Evolutionary conservation across 352 stramenopile genomes (phyloP), one percentile per base, ranked within the genome.

Genomic region (Plasmopara muralis): DNA sequence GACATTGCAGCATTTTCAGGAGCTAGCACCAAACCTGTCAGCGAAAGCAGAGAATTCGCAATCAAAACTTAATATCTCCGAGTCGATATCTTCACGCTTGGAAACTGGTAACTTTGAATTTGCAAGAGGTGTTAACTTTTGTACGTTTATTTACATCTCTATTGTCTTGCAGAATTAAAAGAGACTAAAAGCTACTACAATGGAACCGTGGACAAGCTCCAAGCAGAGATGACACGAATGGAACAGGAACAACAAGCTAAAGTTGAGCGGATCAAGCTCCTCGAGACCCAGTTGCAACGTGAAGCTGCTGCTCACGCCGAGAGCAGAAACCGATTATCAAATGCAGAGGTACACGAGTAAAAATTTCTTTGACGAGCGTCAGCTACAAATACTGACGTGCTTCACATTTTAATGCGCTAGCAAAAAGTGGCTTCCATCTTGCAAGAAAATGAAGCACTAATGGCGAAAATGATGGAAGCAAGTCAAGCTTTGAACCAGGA

Each of bases 391-490:
- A 48, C 42, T 52, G 33, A 47, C 31, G 12, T 54, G 8, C 37
- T 41, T 0, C 4, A 43, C 31, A 12, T 50, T 5, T 15, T 44
- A 20, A 35, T 35, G 6, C 6, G 6, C 12, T 48, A 87, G 79
- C 70, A 87, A 76, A 86, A 74, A 0, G 62, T 86, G 29, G 67
- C 65, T 10, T 75, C 72, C 6, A 69, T 90, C 15, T 81, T 77
- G 2, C 75, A 88, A 44, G 53, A 86, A 14, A 87, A 90, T 33
- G 77, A 90, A 31, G 86, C 86, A 38, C 54, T 90, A 13, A 73
- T 88, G 2, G 53, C 55, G 4, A 83, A 84, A 37, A 63, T 87
- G 0, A 81, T 77, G 71, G 74, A 86, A 47, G 66, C 70, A 15
- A 85, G 69, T 2, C 73, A 84, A 41, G 55, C 68, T 42, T 66